These are phyloP conservation scores for Rhododendron vialii DNA, from an alignment of 148 eudicot species.

Conservation along the genomic window DNA sequence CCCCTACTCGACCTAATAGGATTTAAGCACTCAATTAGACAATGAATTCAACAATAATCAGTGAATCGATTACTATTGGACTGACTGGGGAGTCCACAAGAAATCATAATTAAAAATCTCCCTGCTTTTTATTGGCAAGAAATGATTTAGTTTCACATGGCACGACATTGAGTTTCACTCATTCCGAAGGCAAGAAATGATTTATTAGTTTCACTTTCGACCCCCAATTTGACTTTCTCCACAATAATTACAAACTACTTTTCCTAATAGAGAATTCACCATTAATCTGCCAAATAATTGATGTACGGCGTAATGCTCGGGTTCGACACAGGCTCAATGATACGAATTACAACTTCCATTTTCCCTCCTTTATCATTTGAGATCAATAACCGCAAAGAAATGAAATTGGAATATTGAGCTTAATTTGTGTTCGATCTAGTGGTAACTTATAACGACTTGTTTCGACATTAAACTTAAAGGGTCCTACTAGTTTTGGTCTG, in stretches of 20 bases:
- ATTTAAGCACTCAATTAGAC: background rate
- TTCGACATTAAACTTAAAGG: too few relatives aligned
- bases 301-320: background rate
- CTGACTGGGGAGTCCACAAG: background rate
- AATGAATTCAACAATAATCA: background rate
- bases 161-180: slow-evolving; percentile 7
- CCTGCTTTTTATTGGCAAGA: background rate
- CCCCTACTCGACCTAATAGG: background rate
- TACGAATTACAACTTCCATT: background rate
- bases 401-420: background rate
- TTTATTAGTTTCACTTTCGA: background rate
- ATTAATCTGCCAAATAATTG: background rate
- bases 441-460: background rate
- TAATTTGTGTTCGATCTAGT: background rate
- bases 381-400: too few relatives aligned
- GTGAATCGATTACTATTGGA: background rate
- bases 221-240: background rate
- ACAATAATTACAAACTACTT: background rate
- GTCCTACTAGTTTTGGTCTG: background rate
- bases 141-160: slow-evolving; percentile 15
- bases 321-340: background rate
- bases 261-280: background rate
- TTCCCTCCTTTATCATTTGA: background rate
- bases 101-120: background rate
- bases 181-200: background rate